These are phyloP conservation scores for Cystobasidium pallidum DNA, from an alignment of 1,284 basidiomycete genomes.

Conservation along the genomic window DNA sequence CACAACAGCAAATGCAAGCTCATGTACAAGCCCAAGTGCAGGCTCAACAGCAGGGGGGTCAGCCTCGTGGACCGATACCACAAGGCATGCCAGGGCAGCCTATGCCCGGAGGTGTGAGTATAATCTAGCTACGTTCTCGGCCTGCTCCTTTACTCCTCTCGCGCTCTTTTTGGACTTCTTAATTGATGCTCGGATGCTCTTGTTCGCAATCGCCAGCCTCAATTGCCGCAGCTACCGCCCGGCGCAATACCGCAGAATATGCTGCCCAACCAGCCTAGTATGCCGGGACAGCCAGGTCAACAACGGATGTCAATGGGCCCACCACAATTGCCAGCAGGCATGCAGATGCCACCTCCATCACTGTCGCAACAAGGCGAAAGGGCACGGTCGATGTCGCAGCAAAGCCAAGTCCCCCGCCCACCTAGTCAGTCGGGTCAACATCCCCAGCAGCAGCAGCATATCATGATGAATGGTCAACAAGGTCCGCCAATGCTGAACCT, in stretches of 20 bases:
- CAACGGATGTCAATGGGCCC: slow-evolving; percentile 21
- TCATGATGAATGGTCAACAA: slow-evolving; percentile 11
- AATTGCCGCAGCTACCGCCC: slow-evolving; percentile 17
- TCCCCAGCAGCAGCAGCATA: slow-evolving; percentile 15
- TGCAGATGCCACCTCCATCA: slow-evolving; percentile 16
- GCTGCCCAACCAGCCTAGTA: slow-evolving; percentile 6
- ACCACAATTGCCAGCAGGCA: slow-evolving; percentile 12
- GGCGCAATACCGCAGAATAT: slow-evolving; percentile 15
- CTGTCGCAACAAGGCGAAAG: slow-evolving; percentile 13
- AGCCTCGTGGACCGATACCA: slow-evolving; percentile 19
- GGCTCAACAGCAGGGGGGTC: slow-evolving; percentile 42
- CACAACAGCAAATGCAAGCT: slow-evolving; percentile 29
- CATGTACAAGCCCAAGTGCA: slow-evolving; percentile 46
- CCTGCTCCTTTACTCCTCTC: background rate
- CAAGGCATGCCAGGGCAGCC: slow-evolving; percentile 11
- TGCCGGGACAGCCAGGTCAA: slow-evolving; percentile 9
- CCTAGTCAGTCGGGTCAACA: slow-evolving; percentile 32
- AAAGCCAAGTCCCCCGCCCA: slow-evolving; percentile 20
- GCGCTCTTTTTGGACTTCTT: background rate
- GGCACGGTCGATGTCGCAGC: slow-evolving; percentile 11
- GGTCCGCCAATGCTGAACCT: slow-evolving; percentile 20
- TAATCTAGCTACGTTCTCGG: background rate
- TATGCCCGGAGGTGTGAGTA: slow-evolving; percentile 30
- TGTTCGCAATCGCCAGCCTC: background rate
- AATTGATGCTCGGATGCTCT: background rate